Conservation (phyloP, 148 eudicot genomes). For the Agrostemma githago region DNA sequence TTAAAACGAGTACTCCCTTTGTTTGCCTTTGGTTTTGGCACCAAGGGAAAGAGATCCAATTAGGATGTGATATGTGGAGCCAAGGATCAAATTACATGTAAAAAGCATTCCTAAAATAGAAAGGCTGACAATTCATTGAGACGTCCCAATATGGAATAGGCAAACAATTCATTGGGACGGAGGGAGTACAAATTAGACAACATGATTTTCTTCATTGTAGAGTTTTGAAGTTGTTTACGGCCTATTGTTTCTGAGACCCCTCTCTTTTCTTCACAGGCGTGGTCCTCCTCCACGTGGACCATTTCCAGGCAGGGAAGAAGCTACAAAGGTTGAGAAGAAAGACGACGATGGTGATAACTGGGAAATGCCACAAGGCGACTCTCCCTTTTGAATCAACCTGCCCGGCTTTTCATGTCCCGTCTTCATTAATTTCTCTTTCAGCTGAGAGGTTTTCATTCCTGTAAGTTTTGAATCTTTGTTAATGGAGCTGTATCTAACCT, state of each 20-base stretch:
- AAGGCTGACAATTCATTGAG: too few species aligned
- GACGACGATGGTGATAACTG: constrained; percentile 68
- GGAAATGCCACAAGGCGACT: constrained; percentile 54
- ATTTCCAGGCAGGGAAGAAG: constrained; percentile 35
- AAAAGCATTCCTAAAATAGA: too few species aligned
- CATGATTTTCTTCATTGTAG: neutral
- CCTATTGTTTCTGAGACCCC: neutral
- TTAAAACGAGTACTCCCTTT: too few species aligned
- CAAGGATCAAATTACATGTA: too few species aligned
- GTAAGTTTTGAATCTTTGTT: constrained; percentile 21
- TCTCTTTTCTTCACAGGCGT: constrained; percentile 36
- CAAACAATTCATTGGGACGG: too few species aligned
- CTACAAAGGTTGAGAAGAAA: constrained; percentile 34
- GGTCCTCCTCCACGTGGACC: constrained; percentile 25
- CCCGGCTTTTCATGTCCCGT: neutral
- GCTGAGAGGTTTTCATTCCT: constrained; percentile 16
- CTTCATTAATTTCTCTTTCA: constrained; percentile 17
- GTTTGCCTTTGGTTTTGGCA: too few species aligned
- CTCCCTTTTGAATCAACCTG: constrained; percentile 36
- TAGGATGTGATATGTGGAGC: too few species aligned
- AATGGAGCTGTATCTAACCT: constrained; percentile 7
- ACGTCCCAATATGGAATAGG: too few species aligned
- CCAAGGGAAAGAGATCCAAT: too few species aligned
- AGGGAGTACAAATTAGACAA: neutral
- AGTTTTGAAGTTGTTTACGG: too few species aligned